Base-by-base conservation (phyloP, 1,284 basidiomycete genomes). In the Malassezia sympodialis region DNA sequence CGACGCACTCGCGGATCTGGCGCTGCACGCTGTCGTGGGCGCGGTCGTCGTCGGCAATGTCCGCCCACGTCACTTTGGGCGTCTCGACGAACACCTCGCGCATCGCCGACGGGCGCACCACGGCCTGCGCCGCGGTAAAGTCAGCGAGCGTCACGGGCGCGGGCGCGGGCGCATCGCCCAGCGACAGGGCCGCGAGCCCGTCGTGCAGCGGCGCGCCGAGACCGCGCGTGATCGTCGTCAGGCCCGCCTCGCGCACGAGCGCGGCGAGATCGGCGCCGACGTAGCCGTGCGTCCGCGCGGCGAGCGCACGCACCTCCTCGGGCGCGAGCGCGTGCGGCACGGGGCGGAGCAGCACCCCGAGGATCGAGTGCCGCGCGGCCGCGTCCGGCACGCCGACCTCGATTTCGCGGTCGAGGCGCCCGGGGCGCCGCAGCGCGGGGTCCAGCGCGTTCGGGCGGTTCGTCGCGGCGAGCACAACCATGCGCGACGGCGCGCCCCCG, bases 391-490 rank as follows among this genome's bases (percentile, higher is more conserved):
- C 83, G 32, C 90, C 93, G 63, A 98, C 91, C 75, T 99, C 94
- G 40, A 99, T 88, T 76, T 98, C 94, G 60, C 89, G 80, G 75
- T 99, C 94, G 67, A 99, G 93, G 59, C 94, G 79, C 1, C 94
- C 94, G 3, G 94, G 94, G 30, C 94, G 79, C 47, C 94, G 79
- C 39, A 99, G 78, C 0, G 94, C 94, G 27, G 91, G 93, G 76
- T 99, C 94, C 56, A 99, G 89, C 4, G 90, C 87, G 73, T 98
- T 96, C 3, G 90, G 93, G 31, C 94, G 80, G 76, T 99, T 98
- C 1, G 94, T 98, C 0, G 94, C 94, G 1, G 89, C 94, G 58
- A 99, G 88, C 19, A 99, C 88, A 3, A 98, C 86, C 4, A 98
- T 88, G 54, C 85, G 83, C 17, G 39, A 27, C 23, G 28, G 39